Percentiles rank a stretch among this genome's conserved stretches.
These are phyloP conservation scores for Penicillium nucicola DNA, from an alignment of 495 filamentous ascomycete species.

Conservation along the genomic window DNA sequence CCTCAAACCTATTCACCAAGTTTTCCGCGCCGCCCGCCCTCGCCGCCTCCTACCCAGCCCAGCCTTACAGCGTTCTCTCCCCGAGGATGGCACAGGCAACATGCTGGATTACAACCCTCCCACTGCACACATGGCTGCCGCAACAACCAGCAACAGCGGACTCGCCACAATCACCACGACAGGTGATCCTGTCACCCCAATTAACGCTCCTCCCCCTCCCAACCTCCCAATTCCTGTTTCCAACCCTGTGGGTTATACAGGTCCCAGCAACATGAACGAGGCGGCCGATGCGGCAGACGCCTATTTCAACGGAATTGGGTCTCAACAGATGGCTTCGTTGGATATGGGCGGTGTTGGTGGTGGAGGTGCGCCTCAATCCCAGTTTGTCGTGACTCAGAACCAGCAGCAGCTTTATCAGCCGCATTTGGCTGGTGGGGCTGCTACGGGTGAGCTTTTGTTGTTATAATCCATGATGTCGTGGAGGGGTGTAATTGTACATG, in stretches of 20 bases:
- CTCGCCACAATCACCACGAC: slow-evolving; percentile 23
- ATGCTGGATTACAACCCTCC: slow-evolving; percentile 31
- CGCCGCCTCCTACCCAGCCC: slow-evolving; percentile 75
- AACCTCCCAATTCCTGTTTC: slow-evolving; percentile 11
- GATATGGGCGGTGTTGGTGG: slow-evolving; percentile 46
- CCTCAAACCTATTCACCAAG: slow-evolving; percentile 93
- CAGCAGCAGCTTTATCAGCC: slow-evolving; percentile 52
- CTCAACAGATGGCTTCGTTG: slow-evolving; percentile 68
- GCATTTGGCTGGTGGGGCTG: slow-evolving; percentile 45
- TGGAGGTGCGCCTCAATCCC: slow-evolving; percentile 38
- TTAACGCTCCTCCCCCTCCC: slow-evolving; percentile 19
- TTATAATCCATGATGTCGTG: slow-evolving; percentile 25
- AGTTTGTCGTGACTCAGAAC: slow-evolving; percentile 55
- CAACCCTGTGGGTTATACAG: slow-evolving; percentile 21
- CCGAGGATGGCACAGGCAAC: slow-evolving; percentile 43
- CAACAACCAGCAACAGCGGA: slow-evolving; percentile 27
- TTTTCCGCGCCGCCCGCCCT: slow-evolving; percentile 88
- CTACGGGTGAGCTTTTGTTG: slow-evolving; percentile 48
- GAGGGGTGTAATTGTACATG: slow-evolving; percentile 16
- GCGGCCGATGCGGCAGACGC: slow-evolving; percentile 80
- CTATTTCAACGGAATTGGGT: slow-evolving; percentile 75
- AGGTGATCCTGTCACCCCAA: slow-evolving; percentile 18
- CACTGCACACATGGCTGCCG: slow-evolving; percentile 13
- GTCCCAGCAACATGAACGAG: slow-evolving; percentile 23
- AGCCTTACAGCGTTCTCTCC: slow-evolving; percentile 68